Evolutionary conservation across 2,329 filamentous ascomycete species (phyloP).

Genomic region (Penicillium polonicum): DNA sequence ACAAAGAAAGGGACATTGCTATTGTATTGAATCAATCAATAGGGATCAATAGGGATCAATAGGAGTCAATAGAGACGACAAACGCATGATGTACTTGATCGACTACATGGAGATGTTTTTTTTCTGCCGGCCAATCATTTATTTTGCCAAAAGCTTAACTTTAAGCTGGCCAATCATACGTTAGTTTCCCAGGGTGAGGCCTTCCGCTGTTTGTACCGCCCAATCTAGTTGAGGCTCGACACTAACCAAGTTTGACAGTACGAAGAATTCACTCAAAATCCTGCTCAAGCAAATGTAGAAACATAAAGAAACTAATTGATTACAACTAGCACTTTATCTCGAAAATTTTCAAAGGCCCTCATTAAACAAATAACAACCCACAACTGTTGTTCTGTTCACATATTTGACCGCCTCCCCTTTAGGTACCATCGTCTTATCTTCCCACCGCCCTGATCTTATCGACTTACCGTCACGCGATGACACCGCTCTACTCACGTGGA

Average conservation of each 20-base stretch:
- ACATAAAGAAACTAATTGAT: no score
- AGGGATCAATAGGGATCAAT: background rate
- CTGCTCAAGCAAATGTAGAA: background rate
- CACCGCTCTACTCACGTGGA: conserved; percentile 2
- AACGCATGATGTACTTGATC: background rate
- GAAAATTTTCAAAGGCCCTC: fast-evolving
- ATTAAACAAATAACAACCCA: background rate
- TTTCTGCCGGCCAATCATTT: conserved; percentile 1
- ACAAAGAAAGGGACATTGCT: background rate
- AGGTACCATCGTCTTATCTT: background rate
- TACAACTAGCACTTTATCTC: background rate
- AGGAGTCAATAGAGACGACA: background rate
- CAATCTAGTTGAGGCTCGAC: background rate
- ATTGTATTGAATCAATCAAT: background rate
- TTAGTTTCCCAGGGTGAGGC: fast-evolving
- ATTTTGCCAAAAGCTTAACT: background rate
- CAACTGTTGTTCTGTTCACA: background rate
- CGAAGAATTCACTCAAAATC: no score
- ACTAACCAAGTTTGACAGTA: background rate
- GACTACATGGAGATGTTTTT: background rate
- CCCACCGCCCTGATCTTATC: background rate
- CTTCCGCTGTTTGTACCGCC: background rate
- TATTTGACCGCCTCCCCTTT: conserved; percentile 2
- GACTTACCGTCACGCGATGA: background rate
- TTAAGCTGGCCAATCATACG: background rate